Evolutionary conservation across 805 yeast genomes (phyloP).

Genomic region (Nakazawaea wickerhamii): DNA sequence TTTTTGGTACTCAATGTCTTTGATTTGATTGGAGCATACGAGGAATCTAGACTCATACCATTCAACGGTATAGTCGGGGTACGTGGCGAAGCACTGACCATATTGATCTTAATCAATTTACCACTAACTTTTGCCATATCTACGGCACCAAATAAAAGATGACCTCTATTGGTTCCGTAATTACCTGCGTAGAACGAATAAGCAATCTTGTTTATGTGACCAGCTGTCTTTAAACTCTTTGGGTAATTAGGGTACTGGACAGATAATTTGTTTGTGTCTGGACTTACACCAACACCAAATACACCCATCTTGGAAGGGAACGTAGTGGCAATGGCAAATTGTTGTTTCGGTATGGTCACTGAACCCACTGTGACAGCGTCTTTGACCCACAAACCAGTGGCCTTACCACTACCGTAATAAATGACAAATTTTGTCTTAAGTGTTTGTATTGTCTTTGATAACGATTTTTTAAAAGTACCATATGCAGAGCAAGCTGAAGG

Average conservation of each 20-base stretch:
- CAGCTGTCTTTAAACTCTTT: constrained; percentile 42
- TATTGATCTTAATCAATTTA: constrained; percentile 35
- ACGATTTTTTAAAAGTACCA: background rate
- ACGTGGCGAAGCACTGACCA: constrained; percentile 16
- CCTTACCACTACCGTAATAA: constrained; percentile 6
- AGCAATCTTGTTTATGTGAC: constrained; percentile 40
- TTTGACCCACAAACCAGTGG: constrained; percentile 38
- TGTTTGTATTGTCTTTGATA: background rate
- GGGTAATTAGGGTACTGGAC: constrained; percentile 53
- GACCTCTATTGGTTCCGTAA: constrained; percentile 28
- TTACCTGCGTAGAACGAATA: constrained; percentile 42
- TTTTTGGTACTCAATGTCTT: background rate
- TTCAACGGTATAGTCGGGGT: constrained; percentile 1
- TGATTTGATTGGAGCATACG: background rate
- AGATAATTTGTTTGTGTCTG: background rate
- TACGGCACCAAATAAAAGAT: constrained; percentile 59
- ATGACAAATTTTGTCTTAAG: background rate
- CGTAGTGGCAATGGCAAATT: constrained; percentile 61
- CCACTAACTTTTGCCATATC: constrained; percentile 56
- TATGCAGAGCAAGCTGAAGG: background rate
- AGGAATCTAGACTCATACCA: constrained; percentile 3
- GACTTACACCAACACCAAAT: constrained; percentile 50
- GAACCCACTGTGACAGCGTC: constrained; percentile 48
- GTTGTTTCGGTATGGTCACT: constrained; percentile 36
- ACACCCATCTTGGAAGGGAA: constrained; percentile 56